Evolutionary conservation across 768 basidiomycete genomes (phyloP), one percentile per base, ranked within the genome.

Genomic region (Russula compacta): DNA sequence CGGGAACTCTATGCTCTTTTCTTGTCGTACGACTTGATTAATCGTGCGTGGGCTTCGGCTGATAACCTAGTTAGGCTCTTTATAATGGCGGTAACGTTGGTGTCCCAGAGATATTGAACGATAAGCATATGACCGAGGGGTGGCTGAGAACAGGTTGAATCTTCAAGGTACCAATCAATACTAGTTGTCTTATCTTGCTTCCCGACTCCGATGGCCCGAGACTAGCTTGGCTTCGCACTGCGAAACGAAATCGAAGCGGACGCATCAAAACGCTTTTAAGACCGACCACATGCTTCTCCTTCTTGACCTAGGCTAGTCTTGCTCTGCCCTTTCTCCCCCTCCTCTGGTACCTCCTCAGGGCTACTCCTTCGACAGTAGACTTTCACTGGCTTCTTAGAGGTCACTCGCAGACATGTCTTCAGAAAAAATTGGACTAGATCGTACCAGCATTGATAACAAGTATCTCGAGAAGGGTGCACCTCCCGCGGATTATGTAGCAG

Each of bases 401-500:
- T 33, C 32, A 39, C 40, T 19, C 15, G 12, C 54, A 53, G 19
- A 42, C 3, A 62, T 62, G 61, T 53, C 44, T n/a, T 21, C 33
- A 3, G 59, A 54, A 17, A 48, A n/a, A 38, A 42, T 43, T 10
- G 47, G 55, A 1, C 11, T 15, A n/a, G 56, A 32, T 14, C 21
- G 7, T 12, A 12, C 33, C 36, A 39, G 33, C 56, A 36, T 51
- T 15, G 42, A 53, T n/a, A n/a, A 33, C 36, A 40, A 39, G 50
- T 35, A 38, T 19, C 46, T 58, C 29, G 73, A 73, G 62, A 69
- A 73, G 67, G 71, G 69, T 44, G 43, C 51, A 44, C 47, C 66
- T 39, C 5, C 17, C 40, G 53, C 67, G n/a, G 67, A 63, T 47
- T 64, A 67, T 60, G 70, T 66, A 59, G 67, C 64, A 48, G 58